These are phyloP conservation scores for Epicoccum nigrum DNA, from an alignment of 2,329 filamentous ascomycete genomes.

Conservation along the genomic window DNA sequence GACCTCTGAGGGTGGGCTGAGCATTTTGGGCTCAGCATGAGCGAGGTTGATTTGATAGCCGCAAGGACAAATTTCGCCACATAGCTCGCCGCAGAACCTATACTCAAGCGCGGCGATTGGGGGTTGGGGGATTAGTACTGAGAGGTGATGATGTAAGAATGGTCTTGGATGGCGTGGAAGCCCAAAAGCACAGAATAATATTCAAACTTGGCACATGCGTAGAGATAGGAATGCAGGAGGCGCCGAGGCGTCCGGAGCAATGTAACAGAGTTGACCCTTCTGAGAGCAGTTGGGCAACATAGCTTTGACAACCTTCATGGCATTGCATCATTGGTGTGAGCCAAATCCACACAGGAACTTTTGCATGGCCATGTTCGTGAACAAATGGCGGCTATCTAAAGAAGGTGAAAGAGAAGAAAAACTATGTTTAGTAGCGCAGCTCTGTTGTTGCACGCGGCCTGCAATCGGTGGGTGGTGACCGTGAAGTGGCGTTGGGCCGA, in stretches of 20 bases:
- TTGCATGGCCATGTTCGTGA: no score
- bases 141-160: slow-evolving; percentile 10
- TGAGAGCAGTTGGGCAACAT: slow-evolving; percentile 18
- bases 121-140: background rate
- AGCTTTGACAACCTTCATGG: slow-evolving; percentile 5
- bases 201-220: slow-evolving; percentile 6
- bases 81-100: background rate
- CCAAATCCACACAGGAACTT: background rate
- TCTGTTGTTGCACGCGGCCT: slow-evolving; percentile 1
- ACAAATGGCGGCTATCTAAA: no score
- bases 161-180: slow-evolving; percentile 6
- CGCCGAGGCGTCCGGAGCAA: slow-evolving; percentile 20
- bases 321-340: slow-evolving; percentile 15
- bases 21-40: slow-evolving; percentile 62
- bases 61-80: background rate
- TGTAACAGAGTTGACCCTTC: slow-evolving; percentile 30
- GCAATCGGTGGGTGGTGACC: slow-evolving; percentile 4
- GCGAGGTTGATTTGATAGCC: background rate
- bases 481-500: slow-evolving; percentile 17
- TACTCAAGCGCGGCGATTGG: slow-evolving; percentile 2
- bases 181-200: background rate
- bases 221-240: slow-evolving; percentile 7
- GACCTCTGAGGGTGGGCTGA: slow-evolving; percentile 76
- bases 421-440: background rate
- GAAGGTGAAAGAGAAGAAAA: background rate